Percentiles rank a stretch among this genome's conserved stretches.
These are phyloP conservation scores for Piedraia hortae DNA, from an alignment of 2,329 filamentous ascomycete species.

Conservation along the genomic window DNA sequence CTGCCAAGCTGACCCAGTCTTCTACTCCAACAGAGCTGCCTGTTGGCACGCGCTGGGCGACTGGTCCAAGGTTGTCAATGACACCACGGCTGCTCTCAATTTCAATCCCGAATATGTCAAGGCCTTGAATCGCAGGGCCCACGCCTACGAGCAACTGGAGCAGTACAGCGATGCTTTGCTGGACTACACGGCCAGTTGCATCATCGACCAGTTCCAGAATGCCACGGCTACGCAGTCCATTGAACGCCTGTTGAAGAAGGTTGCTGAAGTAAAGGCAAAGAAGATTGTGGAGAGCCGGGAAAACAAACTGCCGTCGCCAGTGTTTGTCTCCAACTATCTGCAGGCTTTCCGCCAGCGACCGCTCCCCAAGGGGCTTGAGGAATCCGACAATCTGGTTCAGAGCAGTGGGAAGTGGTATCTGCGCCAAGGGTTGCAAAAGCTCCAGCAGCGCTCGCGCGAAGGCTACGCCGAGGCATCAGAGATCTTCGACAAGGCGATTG, in stretches of 20 bases:
- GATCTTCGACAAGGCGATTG: conserved; percentile 68
- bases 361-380: conserved; percentile 56
- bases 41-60: conserved; percentile 84
- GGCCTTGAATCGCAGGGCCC: conserved; percentile 83
- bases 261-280: conserved; percentile 82
- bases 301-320: conserved; percentile 77
- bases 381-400: conserved; percentile 47
- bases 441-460: conserved; percentile 67
- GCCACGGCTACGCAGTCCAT: conserved; percentile 69
- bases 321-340: conserved; percentile 94
- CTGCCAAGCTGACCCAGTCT: conserved; percentile 91
- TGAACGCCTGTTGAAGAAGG: conserved; percentile 83
- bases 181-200: conserved; percentile 96
- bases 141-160: conserved; percentile 81
- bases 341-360: conserved; percentile 82
- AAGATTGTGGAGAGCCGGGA: conserved; percentile 55
- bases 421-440: conserved; percentile 51
- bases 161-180: conserved; percentile 83
- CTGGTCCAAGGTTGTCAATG: conserved; percentile 90
- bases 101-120: conserved; percentile 94
- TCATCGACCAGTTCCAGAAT: conserved; percentile 92
- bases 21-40: conserved; percentile 93
- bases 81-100: conserved; percentile 79
- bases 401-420: conserved; percentile 63
- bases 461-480: conserved; percentile 70